These are phyloP conservation scores for Strobilomyces echinocephalus DNA, from an alignment of 768 basidiomycete genomes.

Conservation along the genomic window DNA sequence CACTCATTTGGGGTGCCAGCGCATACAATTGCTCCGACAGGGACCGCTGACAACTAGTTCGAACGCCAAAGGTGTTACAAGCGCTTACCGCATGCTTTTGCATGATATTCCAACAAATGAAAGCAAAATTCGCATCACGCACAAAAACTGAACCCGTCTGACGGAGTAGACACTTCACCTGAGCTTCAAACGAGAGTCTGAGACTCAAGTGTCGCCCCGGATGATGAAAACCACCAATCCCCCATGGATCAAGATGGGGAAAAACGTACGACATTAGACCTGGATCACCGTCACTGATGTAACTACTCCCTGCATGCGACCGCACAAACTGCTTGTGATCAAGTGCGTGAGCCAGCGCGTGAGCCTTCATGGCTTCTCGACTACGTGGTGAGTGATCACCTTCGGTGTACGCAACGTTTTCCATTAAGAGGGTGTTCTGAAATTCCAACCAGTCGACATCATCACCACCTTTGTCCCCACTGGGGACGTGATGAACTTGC, in stretches of 20 bases:
- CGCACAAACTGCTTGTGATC: not conserved
- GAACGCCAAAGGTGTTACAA: too few relatives aligned
- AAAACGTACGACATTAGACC: not conserved
- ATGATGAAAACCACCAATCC: not conserved
- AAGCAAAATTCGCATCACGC: not conserved
- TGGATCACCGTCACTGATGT: not conserved
- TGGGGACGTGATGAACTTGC: too few relatives aligned
- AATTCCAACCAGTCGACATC: too few relatives aligned
- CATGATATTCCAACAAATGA: too few relatives aligned
- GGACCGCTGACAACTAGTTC: too few relatives aligned
- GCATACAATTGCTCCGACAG: too few relatives aligned
- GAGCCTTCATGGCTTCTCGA: not conserved
- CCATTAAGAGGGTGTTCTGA: too few relatives aligned
- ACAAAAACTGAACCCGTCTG: not conserved
- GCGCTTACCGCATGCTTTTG: too few relatives aligned
- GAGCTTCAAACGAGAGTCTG: not conserved
- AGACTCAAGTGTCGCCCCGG: fast-evolving
- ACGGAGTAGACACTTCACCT: not conserved
- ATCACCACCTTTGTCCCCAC: too few relatives aligned
- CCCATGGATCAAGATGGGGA: not conserved
- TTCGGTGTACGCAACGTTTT: not conserved
- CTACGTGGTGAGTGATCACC: not conserved
- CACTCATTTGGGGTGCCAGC: too few relatives aligned
- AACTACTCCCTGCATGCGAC: not conserved
- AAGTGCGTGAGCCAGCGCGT: not conserved